Evolutionary conservation across 805 yeast genomes (phyloP).

Genomic region (Yarrowia divulgata): DNA sequence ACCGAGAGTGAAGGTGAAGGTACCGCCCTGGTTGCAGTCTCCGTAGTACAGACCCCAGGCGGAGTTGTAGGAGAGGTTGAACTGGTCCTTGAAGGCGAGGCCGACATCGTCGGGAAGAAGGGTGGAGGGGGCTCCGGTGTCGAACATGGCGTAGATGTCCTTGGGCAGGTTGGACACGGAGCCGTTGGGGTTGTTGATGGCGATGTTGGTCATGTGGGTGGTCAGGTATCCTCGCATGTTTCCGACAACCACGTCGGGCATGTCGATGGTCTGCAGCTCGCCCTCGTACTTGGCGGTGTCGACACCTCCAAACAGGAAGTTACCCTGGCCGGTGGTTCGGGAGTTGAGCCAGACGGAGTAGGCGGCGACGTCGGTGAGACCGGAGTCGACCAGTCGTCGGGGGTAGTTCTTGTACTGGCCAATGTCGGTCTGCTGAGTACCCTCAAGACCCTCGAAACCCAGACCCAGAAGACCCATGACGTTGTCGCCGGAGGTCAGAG

Average conservation of each 20-base stretch:
- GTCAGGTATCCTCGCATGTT: conserved; percentile 42
- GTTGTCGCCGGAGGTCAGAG: conserved; percentile 52
- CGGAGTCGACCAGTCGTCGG: conserved; percentile 48
- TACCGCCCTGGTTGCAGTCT: conserved; percentile 28
- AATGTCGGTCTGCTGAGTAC: conserved; percentile 43
- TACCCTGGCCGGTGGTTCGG: conserved; percentile 48
- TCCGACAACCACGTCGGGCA: conserved; percentile 37
- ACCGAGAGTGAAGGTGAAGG: conserved; percentile 43
- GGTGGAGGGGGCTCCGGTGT: conserved; percentile 63
- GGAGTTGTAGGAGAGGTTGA: conserved; percentile 34
- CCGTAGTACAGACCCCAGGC: conserved; percentile 41
- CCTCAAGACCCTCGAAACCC: conserved; percentile 51
- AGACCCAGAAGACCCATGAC: conserved; percentile 49
- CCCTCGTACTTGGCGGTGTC: conserved; percentile 54
- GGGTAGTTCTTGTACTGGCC: conserved; percentile 46
- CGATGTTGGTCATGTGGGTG: conserved; percentile 40
- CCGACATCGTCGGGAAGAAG: conserved; percentile 54
- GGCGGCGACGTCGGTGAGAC: conserved; percentile 52
- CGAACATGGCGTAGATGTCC: conserved; percentile 55
- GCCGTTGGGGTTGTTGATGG: conserved; percentile 41
- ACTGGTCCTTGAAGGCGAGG: conserved; percentile 18
- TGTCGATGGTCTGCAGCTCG: conserved; percentile 47
- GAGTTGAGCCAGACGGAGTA: conserved; percentile 56
- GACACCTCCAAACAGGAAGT: conserved; percentile 55
- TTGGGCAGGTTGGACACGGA: conserved; percentile 34